These are phyloP conservation scores for Saccharomyces pastorianus DNA, from an alignment of 1,139 yeast genomes.

Conservation along the genomic window DNA sequence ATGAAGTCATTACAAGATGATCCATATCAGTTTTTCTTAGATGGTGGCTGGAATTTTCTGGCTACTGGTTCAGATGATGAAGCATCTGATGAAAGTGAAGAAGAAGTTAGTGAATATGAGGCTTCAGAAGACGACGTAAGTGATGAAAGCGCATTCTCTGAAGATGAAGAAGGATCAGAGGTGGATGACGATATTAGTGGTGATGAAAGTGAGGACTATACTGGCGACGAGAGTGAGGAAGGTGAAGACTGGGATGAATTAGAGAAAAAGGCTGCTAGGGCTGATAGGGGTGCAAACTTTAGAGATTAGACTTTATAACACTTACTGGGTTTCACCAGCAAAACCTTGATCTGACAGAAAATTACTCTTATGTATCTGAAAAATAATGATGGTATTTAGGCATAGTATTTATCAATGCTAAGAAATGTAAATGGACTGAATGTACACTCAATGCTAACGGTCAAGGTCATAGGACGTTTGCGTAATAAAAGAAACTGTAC, in stretches of 20 bases:
- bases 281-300: conserved; percentile 31
- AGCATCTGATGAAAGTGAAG: conserved; percentile 51
- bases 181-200: conserved; percentile 37
- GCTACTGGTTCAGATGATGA: conserved; percentile 62
- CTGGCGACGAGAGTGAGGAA: conserved; percentile 46
- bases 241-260: conserved; percentile 73
- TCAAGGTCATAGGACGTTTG: too few species aligned
- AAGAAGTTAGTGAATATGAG: conserved; percentile 37
- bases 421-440: background rate
- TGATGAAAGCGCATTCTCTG: conserved; percentile 62
- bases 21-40: conserved; percentile 87
- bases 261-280: conserved; percentile 55
- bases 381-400: background rate
- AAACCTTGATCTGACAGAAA: too few species aligned
- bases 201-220: conserved; percentile 45
- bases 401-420: background rate
- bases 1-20: conserved; percentile 91
- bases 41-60: conserved; percentile 95
- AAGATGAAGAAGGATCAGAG: conserved; percentile 40
- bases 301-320: conserved; percentile 17
- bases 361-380: background rate
- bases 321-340: too few species aligned
- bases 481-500: background rate
- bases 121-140: conserved; percentile 54
- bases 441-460: too few species aligned